Evolutionary conservation across 2,329 filamentous ascomycete genomes (phyloP).

Genomic region (Graphilbum fragrans): DNA sequence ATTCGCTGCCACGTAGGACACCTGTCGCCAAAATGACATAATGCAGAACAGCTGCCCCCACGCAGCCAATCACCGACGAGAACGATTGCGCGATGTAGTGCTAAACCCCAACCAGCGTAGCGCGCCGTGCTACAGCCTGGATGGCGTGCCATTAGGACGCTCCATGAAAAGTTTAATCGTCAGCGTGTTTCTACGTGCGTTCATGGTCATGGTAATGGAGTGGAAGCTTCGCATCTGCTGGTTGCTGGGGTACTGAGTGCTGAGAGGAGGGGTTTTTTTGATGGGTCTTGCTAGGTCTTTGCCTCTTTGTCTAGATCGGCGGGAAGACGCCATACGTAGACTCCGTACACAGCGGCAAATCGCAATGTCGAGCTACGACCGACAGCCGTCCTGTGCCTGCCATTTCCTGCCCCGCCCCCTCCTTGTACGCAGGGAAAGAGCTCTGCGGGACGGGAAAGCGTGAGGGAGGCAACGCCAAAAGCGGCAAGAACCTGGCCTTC

Average conservation of each 20-base stretch:
- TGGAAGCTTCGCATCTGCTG: too few species aligned
- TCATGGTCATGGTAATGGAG: too few species aligned
- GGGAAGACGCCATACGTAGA: too few species aligned
- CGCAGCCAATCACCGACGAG: constrained; percentile 6
- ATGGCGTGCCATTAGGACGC: too few species aligned
- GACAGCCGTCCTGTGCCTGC: neutral
- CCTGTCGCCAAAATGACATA: constrained; percentile 9
- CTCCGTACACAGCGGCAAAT: too few species aligned
- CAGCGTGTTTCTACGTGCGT: neutral
- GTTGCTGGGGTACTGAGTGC: too few species aligned
- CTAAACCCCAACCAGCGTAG: constrained; percentile 8
- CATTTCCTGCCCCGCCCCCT: neutral
- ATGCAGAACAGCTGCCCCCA: constrained; percentile 5
- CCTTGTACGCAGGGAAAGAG: neutral
- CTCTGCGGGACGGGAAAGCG: too few species aligned
- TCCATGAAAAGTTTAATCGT: neutral
- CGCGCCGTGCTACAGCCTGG: constrained; percentile 6
- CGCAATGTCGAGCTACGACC: neutral
- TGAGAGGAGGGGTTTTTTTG: too few species aligned
- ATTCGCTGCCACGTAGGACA: too few species aligned
- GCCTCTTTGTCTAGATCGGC: too few species aligned
- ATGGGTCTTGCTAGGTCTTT: too few species aligned
- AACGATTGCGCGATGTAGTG: constrained; percentile 11
- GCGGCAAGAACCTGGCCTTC: too few species aligned
- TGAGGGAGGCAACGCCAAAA: neutral